phyloP scores from a whole-genome alignment of 1,139 yeast species.

The Geotrichum klebahnii region DNA sequence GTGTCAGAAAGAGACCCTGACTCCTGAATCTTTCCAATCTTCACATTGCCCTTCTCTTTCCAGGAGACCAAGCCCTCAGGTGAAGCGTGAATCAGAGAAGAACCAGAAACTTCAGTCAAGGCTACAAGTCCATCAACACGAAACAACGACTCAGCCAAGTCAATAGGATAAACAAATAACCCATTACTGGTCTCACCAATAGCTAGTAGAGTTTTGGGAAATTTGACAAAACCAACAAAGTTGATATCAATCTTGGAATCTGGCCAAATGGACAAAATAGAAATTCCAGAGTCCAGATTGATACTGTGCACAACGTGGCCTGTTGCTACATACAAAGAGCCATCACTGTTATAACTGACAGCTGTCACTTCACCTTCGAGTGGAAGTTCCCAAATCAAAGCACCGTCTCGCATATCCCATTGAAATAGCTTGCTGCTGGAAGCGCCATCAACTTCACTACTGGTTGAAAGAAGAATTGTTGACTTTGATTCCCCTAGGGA shows the following conservation, averaged over 20 bases:
- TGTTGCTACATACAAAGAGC: conserved; percentile 7
- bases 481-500: conserved; percentile 1
- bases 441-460: conserved; percentile 3
- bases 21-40: conserved; percentile 11
- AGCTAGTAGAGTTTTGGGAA: not conserved
- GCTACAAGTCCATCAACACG: conserved; percentile 6
- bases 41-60: conserved; percentile 9
- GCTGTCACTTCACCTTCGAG: conserved; percentile 14
- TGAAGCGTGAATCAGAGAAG: conserved; percentile 9
- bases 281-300: conserved; percentile 12
- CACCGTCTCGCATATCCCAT: conserved; percentile 22
- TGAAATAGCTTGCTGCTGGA: conserved; percentile 1
- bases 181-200: conserved; percentile 4
- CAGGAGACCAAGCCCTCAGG: not conserved
- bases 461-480: conserved; percentile 7
- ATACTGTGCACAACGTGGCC: conserved; percentile 14
- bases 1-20: conserved; percentile 11
- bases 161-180: not conserved
- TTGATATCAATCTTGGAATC: not conserved
- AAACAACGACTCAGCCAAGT: not conserved
- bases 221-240: conserved; percentile 1
- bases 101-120: conserved; percentile 3
- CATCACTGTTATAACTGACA: not conserved
- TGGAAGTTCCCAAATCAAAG: conserved; percentile 23
- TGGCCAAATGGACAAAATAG: not conserved